Evolutionary conservation across 176 grass and related monocot genomes (phyloP).

Genomic region (Oryza rufipogon): DNA sequence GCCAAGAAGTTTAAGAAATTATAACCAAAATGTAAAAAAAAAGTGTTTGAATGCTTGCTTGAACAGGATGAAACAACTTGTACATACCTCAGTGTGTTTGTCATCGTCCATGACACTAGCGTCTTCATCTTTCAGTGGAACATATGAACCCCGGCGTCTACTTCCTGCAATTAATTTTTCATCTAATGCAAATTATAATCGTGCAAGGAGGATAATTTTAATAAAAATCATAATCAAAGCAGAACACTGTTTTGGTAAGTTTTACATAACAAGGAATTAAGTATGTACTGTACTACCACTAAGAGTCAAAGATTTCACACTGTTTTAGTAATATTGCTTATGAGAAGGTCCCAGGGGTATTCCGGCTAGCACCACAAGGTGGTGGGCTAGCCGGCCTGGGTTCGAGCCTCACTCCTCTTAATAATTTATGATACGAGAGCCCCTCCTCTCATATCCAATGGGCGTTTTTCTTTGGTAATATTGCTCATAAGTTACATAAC

Average conservation of each 20-base stretch:
- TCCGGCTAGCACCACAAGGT: too few species aligned
- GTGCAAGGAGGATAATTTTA: not conserved
- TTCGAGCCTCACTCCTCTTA: too few species aligned
- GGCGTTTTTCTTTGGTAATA: not conserved
- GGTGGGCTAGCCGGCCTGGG: too few species aligned
- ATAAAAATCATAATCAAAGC: slow-evolving; percentile 1
- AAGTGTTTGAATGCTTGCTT: not conserved
- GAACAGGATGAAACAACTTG: not conserved
- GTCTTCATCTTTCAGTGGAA: slow-evolving; percentile 51
- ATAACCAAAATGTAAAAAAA: not conserved
- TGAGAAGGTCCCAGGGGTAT: not conserved
- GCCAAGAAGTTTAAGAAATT: not conserved
- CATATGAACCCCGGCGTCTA: slow-evolving; percentile 42
- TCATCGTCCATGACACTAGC: slow-evolving; percentile 35
- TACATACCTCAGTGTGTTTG: slow-evolving; percentile 38
- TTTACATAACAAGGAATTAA: not conserved
- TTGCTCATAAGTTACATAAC: slow-evolving; percentile 20
- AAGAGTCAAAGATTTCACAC: slow-evolving; percentile 3
- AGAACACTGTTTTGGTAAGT: not conserved
- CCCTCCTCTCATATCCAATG: too few species aligned
- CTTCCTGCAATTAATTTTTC: slow-evolving; percentile 49
- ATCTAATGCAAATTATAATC: slow-evolving; percentile 23
- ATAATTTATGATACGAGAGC: too few species aligned
- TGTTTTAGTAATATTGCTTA: not conserved
- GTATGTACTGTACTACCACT: not conserved